Base-by-base conservation (phyloP, 805 yeast genomes). In the Suhomyces prunicola region DNA sequence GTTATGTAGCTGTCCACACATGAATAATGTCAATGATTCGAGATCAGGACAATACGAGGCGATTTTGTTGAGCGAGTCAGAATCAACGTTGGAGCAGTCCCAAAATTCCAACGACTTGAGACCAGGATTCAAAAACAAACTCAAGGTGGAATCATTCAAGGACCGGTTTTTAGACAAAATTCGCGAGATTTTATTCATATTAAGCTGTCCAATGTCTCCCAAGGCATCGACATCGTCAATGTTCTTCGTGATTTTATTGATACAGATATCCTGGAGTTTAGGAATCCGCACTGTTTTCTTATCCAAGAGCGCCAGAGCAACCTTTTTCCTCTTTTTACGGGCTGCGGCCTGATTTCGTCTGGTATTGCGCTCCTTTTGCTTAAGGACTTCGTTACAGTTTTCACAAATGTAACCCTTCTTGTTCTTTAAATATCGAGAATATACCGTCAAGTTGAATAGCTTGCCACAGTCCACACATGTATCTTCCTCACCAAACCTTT, bases 1-100 rank as follows among this genome's bases (percentile, higher is more conserved):
- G 64, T 88, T 88, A 60, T 87, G 90, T 41, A 94, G 71, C 60
- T 88, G 92, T 4, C 99, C 99, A 74, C 98, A 93, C 97, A 92
- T 93, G 54, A 84, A 83, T 45, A 94, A 72, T 0, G 86, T 86
- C 44, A 94, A 66, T 1, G 76, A 67, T 57, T 81, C 84, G 3
- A 94, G 56, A 26, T 85, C 76, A 0, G 97, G 97, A 59, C 97
- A 89, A 65, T 73, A 87, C 0, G 96, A 77, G 0, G 92, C 91
- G 39, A 94, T 82, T 57, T 83, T 77, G 60, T 81, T 80, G 55
- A 86, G 78, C 0, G 94, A 81, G 55, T 81, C 86, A 41, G 79
- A 77, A 23, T 83, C 81, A 15, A 94, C 76, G 47, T 83, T 84
- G 0, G 97, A 90, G 67, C 99, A 94, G 70, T 94, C 99, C 91